phyloP scores from a whole-genome alignment of 345 rosid genomes.

The Kandelia obovata region DNA sequence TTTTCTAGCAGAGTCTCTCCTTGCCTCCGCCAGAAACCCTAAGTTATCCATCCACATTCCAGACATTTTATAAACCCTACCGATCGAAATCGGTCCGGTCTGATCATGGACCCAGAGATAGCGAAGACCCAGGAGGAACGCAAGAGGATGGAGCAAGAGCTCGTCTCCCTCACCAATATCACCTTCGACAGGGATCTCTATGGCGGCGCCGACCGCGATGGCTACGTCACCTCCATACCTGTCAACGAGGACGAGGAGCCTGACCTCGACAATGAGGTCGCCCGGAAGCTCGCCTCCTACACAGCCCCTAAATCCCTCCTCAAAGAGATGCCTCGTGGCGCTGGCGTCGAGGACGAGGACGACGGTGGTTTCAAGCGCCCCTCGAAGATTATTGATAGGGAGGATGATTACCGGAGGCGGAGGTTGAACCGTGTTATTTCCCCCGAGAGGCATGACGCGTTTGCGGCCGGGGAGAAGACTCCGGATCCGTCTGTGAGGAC shows the following conservation, averaged over 20 bases:
- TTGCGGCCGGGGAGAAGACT: slow-evolving; percentile 88
- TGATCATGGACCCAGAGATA: slow-evolving; percentile 60
- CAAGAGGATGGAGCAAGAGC: slow-evolving; percentile 61
- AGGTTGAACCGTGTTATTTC: slow-evolving; percentile 78
- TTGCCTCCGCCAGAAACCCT: no score
- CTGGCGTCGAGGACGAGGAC: slow-evolving; percentile 62
- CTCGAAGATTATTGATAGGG: slow-evolving; percentile 71
- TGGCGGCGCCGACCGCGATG: slow-evolving; percentile 63
- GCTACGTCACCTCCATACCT: slow-evolving; percentile 67
- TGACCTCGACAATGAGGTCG: slow-evolving; percentile 69
- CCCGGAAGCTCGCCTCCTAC: slow-evolving; percentile 74
- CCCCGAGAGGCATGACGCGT: slow-evolving; percentile 92
- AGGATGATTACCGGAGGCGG: slow-evolving; percentile 84
- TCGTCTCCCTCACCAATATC: slow-evolving; percentile 74
- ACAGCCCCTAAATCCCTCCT: slow-evolving; percentile 85
- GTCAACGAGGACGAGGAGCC: slow-evolving; percentile 82
- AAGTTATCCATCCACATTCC: no score
- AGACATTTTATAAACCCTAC: no score
- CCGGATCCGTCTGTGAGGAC: slow-evolving; percentile 77
- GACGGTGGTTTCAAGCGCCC: slow-evolving; percentile 59
- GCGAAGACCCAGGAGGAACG: slow-evolving; percentile 87
- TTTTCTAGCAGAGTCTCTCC: no score
- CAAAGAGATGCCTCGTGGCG: slow-evolving; percentile 69
- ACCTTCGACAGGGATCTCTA: slow-evolving; percentile 80
- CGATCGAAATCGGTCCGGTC: background rate